Evolutionary conservation across 306 rosid genomes (phyloP), one percentile per base, ranked within the genome.

Genomic region (Astragalus glycyphyllos): DNA sequence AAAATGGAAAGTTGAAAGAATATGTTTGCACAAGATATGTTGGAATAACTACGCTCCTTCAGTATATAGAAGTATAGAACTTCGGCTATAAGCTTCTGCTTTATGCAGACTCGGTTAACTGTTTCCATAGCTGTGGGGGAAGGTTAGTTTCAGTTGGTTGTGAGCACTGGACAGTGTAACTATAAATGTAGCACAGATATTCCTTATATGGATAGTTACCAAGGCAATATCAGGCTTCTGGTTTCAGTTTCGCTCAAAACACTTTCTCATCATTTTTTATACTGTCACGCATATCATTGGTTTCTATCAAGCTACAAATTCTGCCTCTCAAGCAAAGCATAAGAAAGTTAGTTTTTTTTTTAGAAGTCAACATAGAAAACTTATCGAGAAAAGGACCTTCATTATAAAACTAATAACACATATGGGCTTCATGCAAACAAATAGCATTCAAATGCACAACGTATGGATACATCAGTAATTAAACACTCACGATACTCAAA

Each of bases 291-390:
- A 45, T 45, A 64, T 26, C 42, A n/a, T 65, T 65, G 55, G 20
- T 45, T 44, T 26, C 42, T 46, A 45, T 64, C 69, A 64, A 69
- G 44, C 71, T 12, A 60, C 8, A 77, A 17, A 44, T 35, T 38
- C 14, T 3, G 2, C 31, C 37, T 59, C 26, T 37, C 6, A 6
- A 20, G 42, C 15, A 64, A 71, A 63, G 59, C 12, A 46, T 37
- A 64, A 71, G 51, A 35, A 55, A 48, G 38, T 14, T 56, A 35
- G 41, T 1, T 58, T 14, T 59, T 65, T 50, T 14, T 14, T 31
- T 12, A 49, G 41, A 47, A 50, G 29, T 46, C 0, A n/a, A 13
- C 46, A 29, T 0, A 6, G 5, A 34, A 29, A 48, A 16, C 44
- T 5, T 15, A 35, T 17, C 49, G 20, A 10, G 23, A 35, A 58